Base-by-base conservation (phyloP, 331 rosid species). In the Malus hybrid region DNA sequence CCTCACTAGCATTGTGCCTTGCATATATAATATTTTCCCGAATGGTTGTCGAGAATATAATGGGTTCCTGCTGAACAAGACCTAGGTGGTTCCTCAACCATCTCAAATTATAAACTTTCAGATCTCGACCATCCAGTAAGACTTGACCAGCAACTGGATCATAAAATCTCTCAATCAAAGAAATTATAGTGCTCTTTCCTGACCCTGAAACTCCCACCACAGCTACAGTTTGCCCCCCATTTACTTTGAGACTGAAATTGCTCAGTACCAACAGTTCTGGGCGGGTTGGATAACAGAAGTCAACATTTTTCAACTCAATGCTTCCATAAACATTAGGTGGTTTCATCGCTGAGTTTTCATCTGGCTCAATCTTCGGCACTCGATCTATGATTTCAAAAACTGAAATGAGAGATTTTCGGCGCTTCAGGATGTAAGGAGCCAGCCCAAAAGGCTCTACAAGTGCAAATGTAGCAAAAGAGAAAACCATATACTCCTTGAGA, bases 61-160 rank as follows among this genome's bases (percentile, higher is more conserved):
- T 88, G 70, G 99, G 99, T 66, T 95, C 99, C 88, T 95, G 99
- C 84, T 95, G 99, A 75, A 95, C 97, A 75, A 95, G 88, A 80
- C 99, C 99, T 6, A 95, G 97, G 82, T 95, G 99, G 82, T 82
- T 90, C 85, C 99, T 84, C 83, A 95, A 83, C 99, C 99, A 95
- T 87, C 97, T 90, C 85, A 95, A 81, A 80, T 95, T 95, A 84
- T 90, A 95, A 11, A 73, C 88, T 67, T 92, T 92, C 82, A 95
- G 82, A 83, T 95, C 99, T 78, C 97, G 88, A 64, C 99, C 97
- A 68, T 95, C 99, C 67, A 95, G 82, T 73, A 95, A 78, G 66
- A 95, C 96, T 85, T 95, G 99, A 70, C 99, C 99, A 28, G 99
- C 96, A 68, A 92, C 99, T 10, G 99, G 99, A 83, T 95, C 96